Evolutionary conservation across 768 basidiomycete genomes (phyloP).

Genomic region (Agaricus blazei): DNA sequence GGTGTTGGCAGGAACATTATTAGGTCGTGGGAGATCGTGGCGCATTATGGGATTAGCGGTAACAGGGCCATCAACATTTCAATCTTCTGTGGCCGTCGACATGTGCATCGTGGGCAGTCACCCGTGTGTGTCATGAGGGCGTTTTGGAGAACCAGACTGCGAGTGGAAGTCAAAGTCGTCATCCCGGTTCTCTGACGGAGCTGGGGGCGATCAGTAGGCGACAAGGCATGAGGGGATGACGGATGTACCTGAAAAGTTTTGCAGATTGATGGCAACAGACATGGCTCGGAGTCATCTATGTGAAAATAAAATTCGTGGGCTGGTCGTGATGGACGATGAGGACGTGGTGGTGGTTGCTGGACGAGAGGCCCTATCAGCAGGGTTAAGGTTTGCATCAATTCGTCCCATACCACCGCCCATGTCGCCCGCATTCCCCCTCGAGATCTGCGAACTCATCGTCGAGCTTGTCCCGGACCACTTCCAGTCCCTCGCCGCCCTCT

Average conservation of each 20-base stretch:
- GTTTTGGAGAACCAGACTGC: conserved; percentile 8
- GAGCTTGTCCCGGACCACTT: neutral
- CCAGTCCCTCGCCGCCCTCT: neutral
- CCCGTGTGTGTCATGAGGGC: conserved; percentile 2
- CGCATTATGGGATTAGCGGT: neutral
- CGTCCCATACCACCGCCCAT: neutral
- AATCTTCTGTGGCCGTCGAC: conserved; percentile 8
- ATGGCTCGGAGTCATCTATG: conserved; percentile 1
- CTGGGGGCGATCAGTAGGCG: conserved; percentile 17
- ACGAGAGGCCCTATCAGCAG: neutral
- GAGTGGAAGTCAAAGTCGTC: conserved; percentile 66
- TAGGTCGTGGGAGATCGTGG: conserved; percentile 5
- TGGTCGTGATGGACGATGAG: conserved; percentile 3
- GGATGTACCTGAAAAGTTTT: conserved; percentile 2
- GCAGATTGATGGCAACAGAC: neutral
- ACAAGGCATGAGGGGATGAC: conserved; percentile 1
- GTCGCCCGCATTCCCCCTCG: neutral
- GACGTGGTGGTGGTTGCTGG: conserved; percentile 1
- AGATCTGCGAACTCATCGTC: conserved; percentile 7
- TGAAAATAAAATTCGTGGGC: neutral
- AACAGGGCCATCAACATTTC: conserved; percentile 1
- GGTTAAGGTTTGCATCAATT: neutral
- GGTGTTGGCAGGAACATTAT: neutral
- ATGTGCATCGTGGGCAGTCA: neutral
- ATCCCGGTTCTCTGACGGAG: conserved; percentile 69